Conservation (phyloP, 2,329 filamentous ascomycete genomes). For the Beauveria rudraprayagi region DNA sequence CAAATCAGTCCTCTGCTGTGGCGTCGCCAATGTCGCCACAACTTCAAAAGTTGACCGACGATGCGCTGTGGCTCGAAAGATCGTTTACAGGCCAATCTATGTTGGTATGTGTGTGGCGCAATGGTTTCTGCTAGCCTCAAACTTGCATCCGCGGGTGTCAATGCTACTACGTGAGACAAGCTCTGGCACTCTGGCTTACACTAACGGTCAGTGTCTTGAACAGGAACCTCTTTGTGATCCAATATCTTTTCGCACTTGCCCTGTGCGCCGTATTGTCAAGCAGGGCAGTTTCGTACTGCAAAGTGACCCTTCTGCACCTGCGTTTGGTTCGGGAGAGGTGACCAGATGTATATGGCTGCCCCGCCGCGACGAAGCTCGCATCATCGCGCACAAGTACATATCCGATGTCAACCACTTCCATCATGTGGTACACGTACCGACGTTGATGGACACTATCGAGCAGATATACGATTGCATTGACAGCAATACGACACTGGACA, state of each 20-base stretch:
- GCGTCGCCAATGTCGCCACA: conserved; percentile 20
- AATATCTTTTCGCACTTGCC: conserved; percentile 25
- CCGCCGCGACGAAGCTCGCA: conserved; percentile 23
- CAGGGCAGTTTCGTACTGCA: conserved; percentile 26
- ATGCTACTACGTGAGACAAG: not conserved
- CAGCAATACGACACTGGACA: conserved; percentile 17
- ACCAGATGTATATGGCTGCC: conserved; percentile 28
- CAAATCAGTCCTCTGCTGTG: conserved; percentile 9
- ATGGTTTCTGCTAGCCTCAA: not conserved
- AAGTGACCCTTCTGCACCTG: conserved; percentile 16
- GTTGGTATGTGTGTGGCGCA: conserved; percentile 18
- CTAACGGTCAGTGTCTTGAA: not conserved
- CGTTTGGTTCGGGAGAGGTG: conserved; percentile 20
- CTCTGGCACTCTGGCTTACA: not conserved
- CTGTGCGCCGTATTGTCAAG: conserved; percentile 24
- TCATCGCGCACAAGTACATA: conserved; percentile 24
- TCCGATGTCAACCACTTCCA: conserved; percentile 24
- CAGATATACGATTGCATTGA: conserved; percentile 23
- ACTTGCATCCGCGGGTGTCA: not conserved
- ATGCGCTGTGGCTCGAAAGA: conserved; percentile 26
- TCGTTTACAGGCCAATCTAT: conserved; percentile 23
- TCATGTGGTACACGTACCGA: conserved; percentile 24
- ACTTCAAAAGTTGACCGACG: conserved; percentile 25
- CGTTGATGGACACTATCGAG: conserved; percentile 21
- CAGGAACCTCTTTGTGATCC: conserved; percentile 25